Evolutionary conservation across 2,329 filamentous ascomycete species (phyloP).

Genomic region (Knufia petricola): DNA sequence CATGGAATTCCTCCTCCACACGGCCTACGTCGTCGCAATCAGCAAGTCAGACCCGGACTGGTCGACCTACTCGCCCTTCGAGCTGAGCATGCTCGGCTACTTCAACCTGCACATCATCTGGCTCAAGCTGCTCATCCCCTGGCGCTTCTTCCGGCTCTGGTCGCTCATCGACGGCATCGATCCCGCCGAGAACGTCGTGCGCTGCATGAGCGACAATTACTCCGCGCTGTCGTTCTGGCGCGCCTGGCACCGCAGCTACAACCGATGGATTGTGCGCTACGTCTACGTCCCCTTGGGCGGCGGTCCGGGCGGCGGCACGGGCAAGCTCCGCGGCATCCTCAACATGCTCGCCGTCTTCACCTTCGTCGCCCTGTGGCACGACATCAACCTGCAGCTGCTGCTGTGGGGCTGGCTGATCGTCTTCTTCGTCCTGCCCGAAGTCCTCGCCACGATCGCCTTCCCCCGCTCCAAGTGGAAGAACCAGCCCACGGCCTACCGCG

Average conservation of each 20-base stretch:
- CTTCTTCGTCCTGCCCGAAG: constrained; percentile 84
- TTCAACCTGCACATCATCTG: constrained; percentile 97
- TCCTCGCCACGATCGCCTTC: constrained; percentile 62
- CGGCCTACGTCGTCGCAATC: constrained; percentile 87
- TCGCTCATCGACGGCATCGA: constrained; percentile 81
- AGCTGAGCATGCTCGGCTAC: constrained; percentile 82
- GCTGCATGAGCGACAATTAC: constrained; percentile 93
- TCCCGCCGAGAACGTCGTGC: constrained; percentile 95
- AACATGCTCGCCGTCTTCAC: constrained; percentile 86
- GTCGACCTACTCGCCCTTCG: constrained; percentile 72
- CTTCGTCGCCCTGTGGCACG: constrained; percentile 96
- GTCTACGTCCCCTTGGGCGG: constrained; percentile 81
- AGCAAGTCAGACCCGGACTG: constrained; percentile 70
- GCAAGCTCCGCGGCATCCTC: constrained; percentile 50
- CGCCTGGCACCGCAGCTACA: constrained; percentile 89
- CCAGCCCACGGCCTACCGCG: constrained; percentile 62
- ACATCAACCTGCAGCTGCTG: constrained; percentile 80
- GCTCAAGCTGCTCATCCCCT: constrained; percentile 92
- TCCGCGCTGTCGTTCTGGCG: constrained; percentile 89
- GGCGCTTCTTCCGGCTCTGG: constrained; percentile 99
- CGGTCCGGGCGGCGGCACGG: constrained; percentile 26
- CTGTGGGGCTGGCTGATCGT: constrained; percentile 97
- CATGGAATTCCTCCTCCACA: constrained; percentile 90
- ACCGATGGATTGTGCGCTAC: constrained; percentile 89
- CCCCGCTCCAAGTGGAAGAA: constrained; percentile 62